Evolutionary conservation across 1,139 yeast genomes (phyloP).

Genomic region (Candida frijolesensis): DNA sequence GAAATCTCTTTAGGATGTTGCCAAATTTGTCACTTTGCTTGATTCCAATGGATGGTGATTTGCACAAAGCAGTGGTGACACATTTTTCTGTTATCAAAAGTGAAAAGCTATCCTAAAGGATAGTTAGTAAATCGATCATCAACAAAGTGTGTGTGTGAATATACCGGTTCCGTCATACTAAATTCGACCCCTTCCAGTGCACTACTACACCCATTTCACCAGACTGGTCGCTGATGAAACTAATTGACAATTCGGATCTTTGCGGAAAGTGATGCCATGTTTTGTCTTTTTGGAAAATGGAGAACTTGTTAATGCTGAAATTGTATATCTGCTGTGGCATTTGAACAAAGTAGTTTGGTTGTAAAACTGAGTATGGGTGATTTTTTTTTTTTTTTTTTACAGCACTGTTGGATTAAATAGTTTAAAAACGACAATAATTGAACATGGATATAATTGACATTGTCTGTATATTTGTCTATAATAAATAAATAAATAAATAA

Average conservation of each 20-base stretch:
- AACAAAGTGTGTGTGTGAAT: no score
- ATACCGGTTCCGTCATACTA: conserved; percentile 18
- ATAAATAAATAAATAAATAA: neutral
- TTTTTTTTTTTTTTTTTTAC: neutral
- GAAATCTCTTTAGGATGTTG: conserved; percentile 21
- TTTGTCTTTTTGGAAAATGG: conserved; percentile 8
- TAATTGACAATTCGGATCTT: conserved; percentile 25
- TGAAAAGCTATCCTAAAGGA: conserved; percentile 18
- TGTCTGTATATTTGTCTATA: conserved; percentile 1
- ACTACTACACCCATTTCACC: conserved; percentile 16
- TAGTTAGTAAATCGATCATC: neutral
- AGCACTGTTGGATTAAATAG: neutral
- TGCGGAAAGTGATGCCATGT: conserved; percentile 32
- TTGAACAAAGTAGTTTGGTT: neutral
- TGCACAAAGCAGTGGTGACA: conserved; percentile 22
- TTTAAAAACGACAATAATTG: no score
- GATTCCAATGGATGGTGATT: conserved; percentile 28
- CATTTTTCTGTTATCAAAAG: conserved; percentile 16
- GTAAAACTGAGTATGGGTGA: neutral
- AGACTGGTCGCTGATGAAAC: conserved; percentile 15
- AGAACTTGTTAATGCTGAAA: conserved; percentile 16
- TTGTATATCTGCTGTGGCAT: conserved; percentile 3
- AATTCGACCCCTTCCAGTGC: conserved; percentile 25
- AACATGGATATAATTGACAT: neutral
- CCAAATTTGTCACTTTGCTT: conserved; percentile 25